Conservation (phyloP, 352 stramenopile species). For the Phytopythium vexans region DNA sequence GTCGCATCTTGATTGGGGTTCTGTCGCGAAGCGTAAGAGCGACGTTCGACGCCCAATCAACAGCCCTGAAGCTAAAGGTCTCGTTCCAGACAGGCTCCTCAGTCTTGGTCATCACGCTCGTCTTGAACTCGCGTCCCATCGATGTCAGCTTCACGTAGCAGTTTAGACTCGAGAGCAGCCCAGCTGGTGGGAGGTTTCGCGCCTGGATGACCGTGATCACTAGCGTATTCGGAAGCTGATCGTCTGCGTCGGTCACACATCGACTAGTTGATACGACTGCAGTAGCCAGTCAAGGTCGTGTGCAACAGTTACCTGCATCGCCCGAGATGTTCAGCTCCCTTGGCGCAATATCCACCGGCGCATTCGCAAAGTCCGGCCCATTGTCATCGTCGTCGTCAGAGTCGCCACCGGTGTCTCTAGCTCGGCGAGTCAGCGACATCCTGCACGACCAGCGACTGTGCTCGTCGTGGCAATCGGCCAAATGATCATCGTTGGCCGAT, state of each 20-base stretch:
- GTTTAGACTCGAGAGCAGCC: conserved; percentile 57
- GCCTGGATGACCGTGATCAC: conserved; percentile 72
- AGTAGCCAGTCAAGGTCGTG: not conserved
- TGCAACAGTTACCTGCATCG: conserved; percentile 19
- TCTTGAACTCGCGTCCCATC: conserved; percentile 64
- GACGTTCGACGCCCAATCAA: conserved; percentile 63
- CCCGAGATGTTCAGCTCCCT: conserved; percentile 52
- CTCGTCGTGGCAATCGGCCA: too few relatives aligned
- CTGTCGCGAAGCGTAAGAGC: conserved; percentile 68
- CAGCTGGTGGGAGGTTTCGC: conserved; percentile 35
- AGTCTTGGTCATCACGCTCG: conserved; percentile 58
- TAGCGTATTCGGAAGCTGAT: conserved; percentile 69
- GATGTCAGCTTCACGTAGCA: conserved; percentile 76
- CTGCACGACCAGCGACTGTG: conserved; percentile 9
- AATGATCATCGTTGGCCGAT: too few relatives aligned
- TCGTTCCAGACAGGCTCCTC: conserved; percentile 74
- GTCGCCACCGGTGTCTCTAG: not conserved
- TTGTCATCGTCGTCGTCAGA: conserved; percentile 5
- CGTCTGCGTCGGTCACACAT: conserved; percentile 16
- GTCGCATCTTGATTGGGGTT: conserved; percentile 70
- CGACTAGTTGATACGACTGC: too few relatives aligned
- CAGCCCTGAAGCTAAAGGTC: conserved; percentile 66
- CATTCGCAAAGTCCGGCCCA: conserved; percentile 8
- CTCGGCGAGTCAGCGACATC: conserved; percentile 7
- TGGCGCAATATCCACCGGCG: conserved; percentile 53